Conservation (phyloP, 495 filamentous ascomycete genomes). For the Penicillium ucsense region DNA sequence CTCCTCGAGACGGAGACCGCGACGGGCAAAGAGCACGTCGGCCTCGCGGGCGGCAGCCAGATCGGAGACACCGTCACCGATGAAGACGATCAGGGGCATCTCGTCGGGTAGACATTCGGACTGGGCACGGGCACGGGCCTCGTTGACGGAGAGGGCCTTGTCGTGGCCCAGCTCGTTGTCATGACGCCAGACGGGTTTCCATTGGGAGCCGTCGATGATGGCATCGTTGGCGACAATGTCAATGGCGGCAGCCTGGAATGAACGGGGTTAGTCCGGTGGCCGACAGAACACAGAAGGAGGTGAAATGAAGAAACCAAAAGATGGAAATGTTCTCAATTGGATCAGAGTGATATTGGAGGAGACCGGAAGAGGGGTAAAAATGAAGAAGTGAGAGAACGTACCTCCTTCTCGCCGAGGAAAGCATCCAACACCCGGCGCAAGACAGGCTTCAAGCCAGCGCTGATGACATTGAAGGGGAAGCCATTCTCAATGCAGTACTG, state of each 20-base stretch:
- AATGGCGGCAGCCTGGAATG: constrained; percentile 41
- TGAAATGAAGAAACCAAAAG: no score
- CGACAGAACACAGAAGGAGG: no score
- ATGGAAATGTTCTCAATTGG: no score
- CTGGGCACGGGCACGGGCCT: constrained; percentile 45
- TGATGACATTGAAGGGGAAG: constrained; percentile 68
- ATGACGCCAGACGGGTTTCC: constrained; percentile 66
- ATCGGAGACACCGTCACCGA: constrained; percentile 71
- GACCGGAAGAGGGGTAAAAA: no score
- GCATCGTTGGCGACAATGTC: constrained; percentile 68
- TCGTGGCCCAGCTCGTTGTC: constrained; percentile 60
- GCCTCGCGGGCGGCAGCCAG: constrained; percentile 64
- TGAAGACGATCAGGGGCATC: constrained; percentile 64
- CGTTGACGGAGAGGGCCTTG: constrained; percentile 56
- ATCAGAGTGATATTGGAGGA: no score
- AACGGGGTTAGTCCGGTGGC: no score
- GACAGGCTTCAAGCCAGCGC: constrained; percentile 60
- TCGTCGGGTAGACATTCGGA: constrained; percentile 47
- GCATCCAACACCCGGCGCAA: constrained; percentile 51
- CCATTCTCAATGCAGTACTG: constrained; percentile 52
- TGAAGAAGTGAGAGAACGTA: constrained; percentile 6
- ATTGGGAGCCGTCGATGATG: constrained; percentile 50
- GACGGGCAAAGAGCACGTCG: constrained; percentile 66
- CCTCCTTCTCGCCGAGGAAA: constrained; percentile 53
- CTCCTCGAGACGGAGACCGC: constrained; percentile 59